Evolutionary conservation across 176 grass and related monocot species (phyloP), one percentile per base, ranked within the genome.

Genomic region (Saccharum spontaneum): DNA sequence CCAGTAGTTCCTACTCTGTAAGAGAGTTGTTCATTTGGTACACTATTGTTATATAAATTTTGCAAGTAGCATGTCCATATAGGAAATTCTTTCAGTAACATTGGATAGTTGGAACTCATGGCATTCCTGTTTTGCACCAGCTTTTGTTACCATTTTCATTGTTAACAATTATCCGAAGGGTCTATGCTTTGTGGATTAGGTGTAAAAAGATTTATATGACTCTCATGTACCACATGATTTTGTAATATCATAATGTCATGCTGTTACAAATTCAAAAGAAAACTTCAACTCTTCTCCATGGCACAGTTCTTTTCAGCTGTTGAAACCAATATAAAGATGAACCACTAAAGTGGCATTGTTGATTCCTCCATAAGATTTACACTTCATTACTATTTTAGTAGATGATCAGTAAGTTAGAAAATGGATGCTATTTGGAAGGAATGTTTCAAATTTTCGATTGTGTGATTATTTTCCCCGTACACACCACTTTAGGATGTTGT

Each of bases 11-110:
- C 79, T 67, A 66, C 55, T 82, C 72, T 92, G 81, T 87, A 87
- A 92, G 91, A 70, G 69, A 90, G 31, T 22, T 81, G 76, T 92
- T 85, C 71, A 85, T 78, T 87, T 84, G 54, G 84, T 81, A 87
- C 76, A 84, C 34, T 84, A 77, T 80, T 67, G 69, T 78, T 62
- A 84, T 75, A 84, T 79, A 81, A 81, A 49, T 87, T 84, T 89
- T 84, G 72, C 59, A 79, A 81, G 61, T 84, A 84, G 80, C 84
- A 80, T 87, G 90, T 89, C 34, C 76, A 87, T 89, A 87, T 78
- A 84, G 66, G 31, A 73, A 75, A 80, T 79, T 81, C 76, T 81
- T 79, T 82, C 73, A 66, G 67, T 57, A 40, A 83, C 79, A 69
- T 68, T 79, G 74, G 46, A 57, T 86, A 87, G 45, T 68, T 86